Conservation (phyloP, 306 rosid species). For the Cercis canadensis region DNA sequence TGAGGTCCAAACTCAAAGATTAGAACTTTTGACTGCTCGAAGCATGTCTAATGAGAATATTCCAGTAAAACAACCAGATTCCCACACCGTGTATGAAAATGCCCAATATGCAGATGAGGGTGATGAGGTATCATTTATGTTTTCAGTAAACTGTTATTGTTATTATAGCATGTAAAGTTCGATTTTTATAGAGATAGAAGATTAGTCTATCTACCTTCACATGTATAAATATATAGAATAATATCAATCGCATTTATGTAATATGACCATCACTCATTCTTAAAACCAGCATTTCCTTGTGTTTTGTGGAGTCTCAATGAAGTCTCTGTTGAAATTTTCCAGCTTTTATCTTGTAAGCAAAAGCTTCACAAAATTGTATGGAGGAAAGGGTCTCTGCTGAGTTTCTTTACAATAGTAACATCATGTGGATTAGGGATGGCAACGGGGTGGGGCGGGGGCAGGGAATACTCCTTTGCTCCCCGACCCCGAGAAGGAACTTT, state of each 20-base stretch:
- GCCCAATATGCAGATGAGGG: constrained; percentile 90
- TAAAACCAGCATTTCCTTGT: neutral
- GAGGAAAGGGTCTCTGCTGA: constrained; percentile 18
- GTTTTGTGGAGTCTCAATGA: neutral
- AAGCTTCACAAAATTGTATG: neutral
- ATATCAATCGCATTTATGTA: too few relatives aligned
- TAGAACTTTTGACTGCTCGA: constrained; percentile 93
- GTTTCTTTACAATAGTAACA: too few relatives aligned
- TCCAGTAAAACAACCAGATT: constrained; percentile 60
- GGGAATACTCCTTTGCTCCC: too few relatives aligned
- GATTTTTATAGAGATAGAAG: too few relatives aligned
- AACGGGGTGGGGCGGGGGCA: too few relatives aligned
- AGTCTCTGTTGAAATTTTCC: neutral
- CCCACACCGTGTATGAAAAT: constrained; percentile 53
- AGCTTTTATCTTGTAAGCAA: constrained; percentile 15
- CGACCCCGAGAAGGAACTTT: too few relatives aligned
- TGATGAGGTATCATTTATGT: constrained; percentile 70
- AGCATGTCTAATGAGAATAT: constrained; percentile 71
- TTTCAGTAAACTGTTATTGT: neutral
- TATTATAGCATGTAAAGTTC: too few relatives aligned
- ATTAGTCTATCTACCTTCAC: too few relatives aligned
- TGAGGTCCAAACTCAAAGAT: constrained; percentile 92
- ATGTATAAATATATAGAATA: too few relatives aligned
- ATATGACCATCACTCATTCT: too few relatives aligned
- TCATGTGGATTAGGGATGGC: too few relatives aligned